Percentiles rank a stretch among this genome's conserved stretches.
These are phyloP conservation scores for Fusarium sacchari DNA, from an alignment of 2,329 filamentous ascomycete genomes.

Conservation along the genomic window DNA sequence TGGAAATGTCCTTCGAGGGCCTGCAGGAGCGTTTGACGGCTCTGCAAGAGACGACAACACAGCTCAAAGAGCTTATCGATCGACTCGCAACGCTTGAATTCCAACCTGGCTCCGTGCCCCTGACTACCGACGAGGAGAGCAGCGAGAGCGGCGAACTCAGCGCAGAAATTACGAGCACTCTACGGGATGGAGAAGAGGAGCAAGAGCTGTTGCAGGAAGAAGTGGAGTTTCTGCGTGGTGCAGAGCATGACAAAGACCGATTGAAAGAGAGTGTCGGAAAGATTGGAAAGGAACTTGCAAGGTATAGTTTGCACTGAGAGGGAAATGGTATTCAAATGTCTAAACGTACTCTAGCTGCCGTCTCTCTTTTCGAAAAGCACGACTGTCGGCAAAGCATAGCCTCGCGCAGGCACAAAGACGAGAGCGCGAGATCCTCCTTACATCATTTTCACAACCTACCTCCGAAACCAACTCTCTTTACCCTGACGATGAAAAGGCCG, in stretches of 20 bases:
- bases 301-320: constrained; percentile 56
- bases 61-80: constrained; percentile 68
- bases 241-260: constrained; percentile 69
- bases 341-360: constrained; percentile 59
- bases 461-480: constrained; percentile 48
- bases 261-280: constrained; percentile 74
- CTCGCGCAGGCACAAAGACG: constrained; percentile 77
- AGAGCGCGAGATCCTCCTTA: constrained; percentile 80
- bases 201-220: constrained; percentile 84
- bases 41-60: constrained; percentile 69
- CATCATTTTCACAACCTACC: constrained; percentile 64
- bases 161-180: constrained; percentile 79
- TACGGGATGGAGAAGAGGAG: constrained; percentile 85
- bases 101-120: constrained; percentile 66
- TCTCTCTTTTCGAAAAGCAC: constrained; percentile 81
- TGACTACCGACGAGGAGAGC: constrained; percentile 59
- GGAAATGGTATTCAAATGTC: not conserved
- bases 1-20: constrained; percentile 65
- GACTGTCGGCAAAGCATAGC: constrained; percentile 80
- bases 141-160: constrained; percentile 76
- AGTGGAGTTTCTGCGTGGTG: constrained; percentile 71
- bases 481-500: constrained; percentile 35
- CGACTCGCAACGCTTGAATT: constrained; percentile 68
- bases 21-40: constrained; percentile 69
- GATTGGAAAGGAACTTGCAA: constrained; percentile 75